Base-by-base conservation (phyloP, 2,329 filamentous ascomycete species). In the Colletotrichum sp. region DNA sequence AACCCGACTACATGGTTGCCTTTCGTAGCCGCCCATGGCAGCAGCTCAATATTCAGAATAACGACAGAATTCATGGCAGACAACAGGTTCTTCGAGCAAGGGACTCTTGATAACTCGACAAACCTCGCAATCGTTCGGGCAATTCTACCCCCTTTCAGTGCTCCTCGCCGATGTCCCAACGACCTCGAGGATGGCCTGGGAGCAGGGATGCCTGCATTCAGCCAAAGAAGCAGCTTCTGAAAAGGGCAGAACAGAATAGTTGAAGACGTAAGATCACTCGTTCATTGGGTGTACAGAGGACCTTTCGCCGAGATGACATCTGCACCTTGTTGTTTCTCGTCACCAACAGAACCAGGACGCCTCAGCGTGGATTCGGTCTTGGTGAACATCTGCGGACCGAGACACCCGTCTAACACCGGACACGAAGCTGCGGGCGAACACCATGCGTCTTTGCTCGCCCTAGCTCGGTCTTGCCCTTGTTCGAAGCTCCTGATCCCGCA, bases 261-360 rank as follows among this genome's bases (percentile, higher is more conserved):
- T 16, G n/a, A 68, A 48, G 60, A 66, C 36, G 36, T 32, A 48
- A 27, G 52, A 48, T 13, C 11, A 30, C 30, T 34, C 44, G 27
- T 44, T 73, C 61, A 61, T 63, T 72, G 63, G 60, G 16, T 9
- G 30, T 48, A 63, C 30, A 48, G 28, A 65, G 19, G 48, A 59
- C 27, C 55, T 74, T 22, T 32, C 64, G 75, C 36, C 63, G 34
- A 75, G 77, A 72, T 77, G 69, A 72, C 52, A 77, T 72, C 77
- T 78, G 75, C 75, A 78, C 63, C 71, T 64, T 48, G 32, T 68
- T 57, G 34, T 15, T 60, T 32, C 39, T 68, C 69, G 44, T 78
- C 77, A 78, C 75, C 77, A 78, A 78, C 77, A 22, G 19, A 30
- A 52, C 27, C 64, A 67, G 52, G 12, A 25, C 32, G 32, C 34